Evolutionary conservation across 345 rosid species (phyloP), one percentile per base, ranked within the genome.

Genomic region (Odontarrhena argentea): DNA sequence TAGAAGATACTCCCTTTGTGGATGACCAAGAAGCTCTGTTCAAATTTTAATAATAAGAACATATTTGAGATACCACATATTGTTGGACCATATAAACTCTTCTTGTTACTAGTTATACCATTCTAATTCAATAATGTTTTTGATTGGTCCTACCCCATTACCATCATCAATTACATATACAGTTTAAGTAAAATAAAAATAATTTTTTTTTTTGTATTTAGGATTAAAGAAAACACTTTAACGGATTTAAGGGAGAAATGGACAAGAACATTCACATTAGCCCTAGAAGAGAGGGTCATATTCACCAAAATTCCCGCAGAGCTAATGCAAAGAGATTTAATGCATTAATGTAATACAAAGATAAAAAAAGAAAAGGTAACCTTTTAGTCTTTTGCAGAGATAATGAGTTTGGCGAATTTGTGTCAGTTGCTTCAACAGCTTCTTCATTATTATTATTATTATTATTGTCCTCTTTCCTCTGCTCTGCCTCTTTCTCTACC

Each of bases 11-110:
- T 76, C 72, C 88, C 77, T 59, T 70, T 63, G 86, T 77, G 43
- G 84, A 70, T 70, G 81, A 47, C 86, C 80, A 75, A 44, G 83
- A 65, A 60, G 67, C 74, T 50, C 96, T 89, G 62, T 75, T 34
- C 32, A 69, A 41, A 61, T 14, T 30, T 63, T 32, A 9, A 45
- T 3, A 11, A 14, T n/a, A 38, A 44, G 45, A 59, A 4, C 13
- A 24, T 13, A 52, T 55, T 55, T 47, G 11, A 54, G 40, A 53
- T 48, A 32, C 22, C 24, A 9, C 37, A 45, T 42, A 60, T 28
- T 52, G 48, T 53, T 73, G 55, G 54, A 49, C 48, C 8, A 10
- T 56, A 58, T 58, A 35, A 28, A 30, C 10, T 45, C 9, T 66
- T 54, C 47, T 46, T 35, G 52, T 13, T 8, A 35, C 10, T 52